Evolutionary conservation across 176 grass and related monocot genomes (phyloP).

Genomic region (Themeda triandra): DNA sequence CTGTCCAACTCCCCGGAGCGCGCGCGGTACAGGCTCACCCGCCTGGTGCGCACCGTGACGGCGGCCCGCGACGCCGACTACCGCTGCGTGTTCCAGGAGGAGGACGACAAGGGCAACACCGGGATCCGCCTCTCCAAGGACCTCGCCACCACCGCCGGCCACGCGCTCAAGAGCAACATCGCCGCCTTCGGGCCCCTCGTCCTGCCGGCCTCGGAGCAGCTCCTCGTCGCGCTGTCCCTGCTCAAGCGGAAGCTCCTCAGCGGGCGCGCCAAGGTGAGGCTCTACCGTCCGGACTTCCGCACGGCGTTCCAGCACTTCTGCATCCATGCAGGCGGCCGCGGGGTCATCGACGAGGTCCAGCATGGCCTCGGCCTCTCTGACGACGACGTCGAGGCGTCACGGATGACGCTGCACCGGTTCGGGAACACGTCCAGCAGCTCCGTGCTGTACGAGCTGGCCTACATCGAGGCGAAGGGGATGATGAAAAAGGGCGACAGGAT

Average conservation of each 20-base stretch:
- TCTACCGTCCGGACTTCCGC: slow-evolving; percentile 53
- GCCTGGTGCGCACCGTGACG: slow-evolving; percentile 29
- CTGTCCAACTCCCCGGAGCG: slow-evolving; percentile 22
- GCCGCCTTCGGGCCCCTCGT: slow-evolving; percentile 30
- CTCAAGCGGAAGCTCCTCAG: slow-evolving; percentile 30
- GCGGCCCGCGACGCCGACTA: slow-evolving; percentile 32
- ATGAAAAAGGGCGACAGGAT: slow-evolving; percentile 20
- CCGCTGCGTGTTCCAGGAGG: slow-evolving; percentile 44
- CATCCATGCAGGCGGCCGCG: slow-evolving; percentile 19
- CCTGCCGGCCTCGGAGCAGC: slow-evolving; percentile 41
- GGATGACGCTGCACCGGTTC: slow-evolving; percentile 37
- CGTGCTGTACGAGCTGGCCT: slow-evolving; percentile 12
- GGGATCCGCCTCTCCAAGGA: slow-evolving; percentile 48
- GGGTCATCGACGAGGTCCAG: slow-evolving; percentile 5
- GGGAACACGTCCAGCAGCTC: slow-evolving; percentile 33
- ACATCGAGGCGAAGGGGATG: slow-evolving; percentile 21
- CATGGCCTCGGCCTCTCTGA: slow-evolving; percentile 12
- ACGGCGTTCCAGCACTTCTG: slow-evolving; percentile 33
- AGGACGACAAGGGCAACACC: slow-evolving; percentile 47
- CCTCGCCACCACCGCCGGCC: slow-evolving; percentile 35
- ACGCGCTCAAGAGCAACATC: slow-evolving; percentile 44
- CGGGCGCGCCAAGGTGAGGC: slow-evolving; percentile 18
- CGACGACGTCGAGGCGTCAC: slow-evolving; percentile 19
- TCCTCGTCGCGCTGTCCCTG: slow-evolving; percentile 24
- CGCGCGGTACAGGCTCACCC: slow-evolving; percentile 19